phyloP scores from a whole-genome alignment of 1,284 basidiomycete species.

The Tilletiopsis washingtonensis region DNA sequence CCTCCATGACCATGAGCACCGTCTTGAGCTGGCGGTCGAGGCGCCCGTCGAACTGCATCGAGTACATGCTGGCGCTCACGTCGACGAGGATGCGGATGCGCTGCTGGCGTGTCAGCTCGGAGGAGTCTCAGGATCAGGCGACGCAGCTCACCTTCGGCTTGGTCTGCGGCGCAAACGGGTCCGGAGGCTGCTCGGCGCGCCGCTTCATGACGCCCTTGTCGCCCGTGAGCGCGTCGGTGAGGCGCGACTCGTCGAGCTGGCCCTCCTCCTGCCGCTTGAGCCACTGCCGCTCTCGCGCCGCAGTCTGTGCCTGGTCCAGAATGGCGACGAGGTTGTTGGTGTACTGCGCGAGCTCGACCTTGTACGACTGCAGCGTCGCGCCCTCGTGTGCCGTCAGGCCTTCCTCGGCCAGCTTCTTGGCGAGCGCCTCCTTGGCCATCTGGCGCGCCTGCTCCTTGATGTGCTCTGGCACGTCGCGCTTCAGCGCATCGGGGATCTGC shows the following conservation, averaged over 20 bases:
- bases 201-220: constrained; percentile 47
- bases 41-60: constrained; percentile 44
- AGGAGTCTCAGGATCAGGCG: too few species aligned
- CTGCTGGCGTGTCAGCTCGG: too few species aligned
- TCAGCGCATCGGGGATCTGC: constrained; percentile 43
- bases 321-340: constrained; percentile 38
- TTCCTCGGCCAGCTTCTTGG: constrained; percentile 41
- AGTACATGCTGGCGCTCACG: constrained; percentile 40
- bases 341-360: constrained; percentile 34
- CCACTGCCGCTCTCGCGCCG: constrained; percentile 48
- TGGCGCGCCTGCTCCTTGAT: constrained; percentile 46
- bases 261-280: constrained; percentile 48
- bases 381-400: constrained; percentile 45
- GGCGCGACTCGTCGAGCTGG: constrained; percentile 46
- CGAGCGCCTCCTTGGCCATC: constrained; percentile 47
- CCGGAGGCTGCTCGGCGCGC: constrained; percentile 39
- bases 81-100: constrained; percentile 48
- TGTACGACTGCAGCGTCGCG: constrained; percentile 35
- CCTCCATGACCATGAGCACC: constrained; percentile 47
- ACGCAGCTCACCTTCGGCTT: too few species aligned
- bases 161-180: constrained; percentile 42
- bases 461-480: constrained; percentile 45
- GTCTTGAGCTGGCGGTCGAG: constrained; percentile 41
- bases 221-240: constrained; percentile 48
- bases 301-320: constrained; percentile 46